A percentile compares a stretch with the other conserved stretches of the same genome.
Conservation (phyloP, 2,329 filamentous ascomycete species). For the Fusarium sp. region DNA sequence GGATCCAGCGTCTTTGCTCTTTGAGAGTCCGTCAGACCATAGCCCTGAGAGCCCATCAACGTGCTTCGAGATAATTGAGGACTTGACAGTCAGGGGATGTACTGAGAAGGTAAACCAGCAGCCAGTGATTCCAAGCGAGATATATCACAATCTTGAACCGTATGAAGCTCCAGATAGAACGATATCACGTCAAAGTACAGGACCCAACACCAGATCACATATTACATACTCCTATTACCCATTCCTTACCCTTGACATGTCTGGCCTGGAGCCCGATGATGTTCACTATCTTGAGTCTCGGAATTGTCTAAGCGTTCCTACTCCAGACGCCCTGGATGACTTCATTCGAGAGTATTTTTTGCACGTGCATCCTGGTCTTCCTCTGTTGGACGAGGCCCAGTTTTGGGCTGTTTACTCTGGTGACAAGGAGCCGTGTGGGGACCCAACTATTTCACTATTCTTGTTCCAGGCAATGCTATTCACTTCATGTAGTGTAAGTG, state of each 20-base stretch:
- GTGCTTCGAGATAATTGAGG: background rate
- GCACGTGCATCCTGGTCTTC: slow-evolving; percentile 22
- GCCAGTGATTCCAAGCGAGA: fast-evolving
- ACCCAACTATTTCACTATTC: fast-evolving
- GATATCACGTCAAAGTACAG: fast-evolving
- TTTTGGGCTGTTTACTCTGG: background rate
- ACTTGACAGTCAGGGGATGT: fast-evolving
- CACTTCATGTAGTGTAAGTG: background rate
- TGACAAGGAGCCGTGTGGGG: background rate
- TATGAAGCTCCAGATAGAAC: fast-evolving
- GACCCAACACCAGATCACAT: background rate
- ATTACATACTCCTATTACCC: background rate
- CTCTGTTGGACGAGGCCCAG: slow-evolving; percentile 3
- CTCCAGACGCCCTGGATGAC: background rate
- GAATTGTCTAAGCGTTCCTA: background rate
- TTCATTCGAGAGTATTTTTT: slow-evolving; percentile 26
- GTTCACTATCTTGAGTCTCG: background rate
- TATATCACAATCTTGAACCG: fast-evolving
- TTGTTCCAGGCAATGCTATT: background rate
- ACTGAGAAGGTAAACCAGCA: fast-evolving
- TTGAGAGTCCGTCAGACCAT: fast-evolving
- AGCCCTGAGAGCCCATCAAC: background rate
- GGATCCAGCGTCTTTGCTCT: fast-evolving
- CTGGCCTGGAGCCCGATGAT: background rate
- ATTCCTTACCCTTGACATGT: background rate